Evolutionary conservation across 352 stramenopile species (phyloP), one percentile per base, ranked within the genome.

Genomic region (Pythium phragmiticola): DNA sequence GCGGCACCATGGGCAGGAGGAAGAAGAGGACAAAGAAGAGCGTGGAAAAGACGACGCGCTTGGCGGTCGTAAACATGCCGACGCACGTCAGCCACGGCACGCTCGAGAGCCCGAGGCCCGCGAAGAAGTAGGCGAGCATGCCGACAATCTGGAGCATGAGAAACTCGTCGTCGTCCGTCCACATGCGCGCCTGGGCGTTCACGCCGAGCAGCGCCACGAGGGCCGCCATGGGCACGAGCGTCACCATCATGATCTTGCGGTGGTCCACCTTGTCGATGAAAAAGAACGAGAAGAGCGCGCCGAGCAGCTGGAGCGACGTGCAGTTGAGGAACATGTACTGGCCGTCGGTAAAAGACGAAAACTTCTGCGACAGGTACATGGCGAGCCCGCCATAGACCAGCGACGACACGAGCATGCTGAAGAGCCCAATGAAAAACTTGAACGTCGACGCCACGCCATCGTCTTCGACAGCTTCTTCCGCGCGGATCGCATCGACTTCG

Each of bases 281-380:
- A 65, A 94, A 92, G 69, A 94, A 94, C 63, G 82, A 90, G 21
- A 94, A 84, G 9, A 92, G 47, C 11, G 83, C 82, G 21, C 85
- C 83, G 7, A 90, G 51, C 50, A 92, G 77, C 70, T 94, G 82
- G 12, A 94, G 57, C 7, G 53, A 66, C 42, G 82, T 74, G 48
- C 82, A 89, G 73, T 92, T 94, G 33, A 88, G 72, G 62, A 94
- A 90, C 76, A 92, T 89, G 63, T 87, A 86, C 57, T 82, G 80
- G 7, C 78, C 81, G 23, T 87, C 70, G 17, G 85, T 74, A 30
- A 90, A 87, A 37, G 64, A 70, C 17, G 68, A 69, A 62, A 87
- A 89, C 51, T 59, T 80, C 54, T 87, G 75, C 41, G 78, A 82
- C 21, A 94, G 57, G 63, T 86, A 92, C 72, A 90, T 90, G 66